phyloP scores from a whole-genome alignment of 1,139 yeast genomes.

The Tardiomyces digboiensis region DNA sequence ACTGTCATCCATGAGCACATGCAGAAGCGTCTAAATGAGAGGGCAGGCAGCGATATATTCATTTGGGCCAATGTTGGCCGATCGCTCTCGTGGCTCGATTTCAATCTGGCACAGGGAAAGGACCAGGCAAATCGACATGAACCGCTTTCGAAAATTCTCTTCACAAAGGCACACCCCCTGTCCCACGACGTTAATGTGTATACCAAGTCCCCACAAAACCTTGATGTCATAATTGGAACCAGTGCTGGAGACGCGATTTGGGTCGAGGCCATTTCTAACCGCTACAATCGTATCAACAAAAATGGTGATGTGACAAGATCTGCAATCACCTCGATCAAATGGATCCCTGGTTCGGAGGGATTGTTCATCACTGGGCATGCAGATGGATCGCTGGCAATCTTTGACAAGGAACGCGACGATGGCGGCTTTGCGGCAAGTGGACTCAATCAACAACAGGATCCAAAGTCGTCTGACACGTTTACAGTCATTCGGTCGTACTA shows the following conservation, averaged over 20 bases:
- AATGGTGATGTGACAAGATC: slow-evolving; percentile 30
- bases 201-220: slow-evolving; percentile 28
- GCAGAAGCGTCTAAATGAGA: slow-evolving; percentile 22
- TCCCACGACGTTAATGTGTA: slow-evolving; percentile 29
- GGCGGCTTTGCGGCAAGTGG: slow-evolving; percentile 18
- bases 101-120: slow-evolving; percentile 8
- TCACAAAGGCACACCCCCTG: slow-evolving; percentile 33
- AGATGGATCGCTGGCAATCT: slow-evolving; percentile 32
- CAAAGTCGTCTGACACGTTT: background rate
- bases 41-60: slow-evolving; percentile 14
- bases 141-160: slow-evolving; percentile 29
- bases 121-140: slow-evolving; percentile 20
- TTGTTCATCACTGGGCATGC: slow-evolving; percentile 32
- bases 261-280: slow-evolving; percentile 38
- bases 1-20: slow-evolving; percentile 29
- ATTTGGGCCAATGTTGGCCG: slow-evolving; percentile 29
- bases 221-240: slow-evolving; percentile 43
- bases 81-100: slow-evolving; percentile 28
- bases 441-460: slow-evolving; percentile 2
- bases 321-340: slow-evolving; percentile 29
- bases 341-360: slow-evolving; percentile 33
- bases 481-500: background rate
- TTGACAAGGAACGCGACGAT: slow-evolving; percentile 35
- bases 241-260: slow-evolving; percentile 49
- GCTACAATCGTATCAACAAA: slow-evolving; percentile 43